phyloP scores from a whole-genome alignment of 495 filamentous ascomycete species.

The Aspergillus ostianus region DNA sequence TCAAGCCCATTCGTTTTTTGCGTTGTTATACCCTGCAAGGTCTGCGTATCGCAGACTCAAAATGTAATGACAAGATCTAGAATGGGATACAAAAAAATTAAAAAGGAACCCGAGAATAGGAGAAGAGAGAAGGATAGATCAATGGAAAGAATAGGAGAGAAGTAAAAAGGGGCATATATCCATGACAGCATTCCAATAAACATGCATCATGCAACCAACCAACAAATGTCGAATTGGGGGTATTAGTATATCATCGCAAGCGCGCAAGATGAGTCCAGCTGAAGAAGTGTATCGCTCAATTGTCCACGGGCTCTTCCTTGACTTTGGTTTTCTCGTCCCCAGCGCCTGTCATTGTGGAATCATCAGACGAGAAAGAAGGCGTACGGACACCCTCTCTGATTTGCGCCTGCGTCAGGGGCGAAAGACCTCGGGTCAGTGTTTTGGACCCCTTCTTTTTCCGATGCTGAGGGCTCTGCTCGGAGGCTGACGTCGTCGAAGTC shows the following conservation, averaged over 20 bases:
- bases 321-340: constrained; percentile 23
- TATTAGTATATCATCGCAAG: constrained; percentile 6
- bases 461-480: constrained; percentile 31
- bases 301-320: constrained; percentile 28
- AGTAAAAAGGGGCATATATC: neutral
- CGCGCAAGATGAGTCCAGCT: constrained; percentile 1
- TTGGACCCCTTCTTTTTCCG: constrained; percentile 39
- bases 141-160: neutral
- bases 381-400: constrained; percentile 40
- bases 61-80: constrained; percentile 2
- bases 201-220: constrained; percentile 7
- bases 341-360: constrained; percentile 26
- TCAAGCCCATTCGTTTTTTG: neutral
- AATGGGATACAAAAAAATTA: constrained; percentile 1
- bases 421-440: constrained; percentile 35
- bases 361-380: constrained; percentile 40
- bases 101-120: neutral
- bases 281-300: constrained; percentile 19
- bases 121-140: neutral
- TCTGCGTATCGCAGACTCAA: neutral
- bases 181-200: constrained; percentile 5
- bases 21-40: neutral
- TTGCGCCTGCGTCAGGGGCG: constrained; percentile 45
- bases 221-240: neutral
- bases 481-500: constrained; percentile 22